Evolutionary conservation across 2,329 filamentous ascomycete genomes (phyloP).

Genomic region (Cercospora zeae-maydis): DNA sequence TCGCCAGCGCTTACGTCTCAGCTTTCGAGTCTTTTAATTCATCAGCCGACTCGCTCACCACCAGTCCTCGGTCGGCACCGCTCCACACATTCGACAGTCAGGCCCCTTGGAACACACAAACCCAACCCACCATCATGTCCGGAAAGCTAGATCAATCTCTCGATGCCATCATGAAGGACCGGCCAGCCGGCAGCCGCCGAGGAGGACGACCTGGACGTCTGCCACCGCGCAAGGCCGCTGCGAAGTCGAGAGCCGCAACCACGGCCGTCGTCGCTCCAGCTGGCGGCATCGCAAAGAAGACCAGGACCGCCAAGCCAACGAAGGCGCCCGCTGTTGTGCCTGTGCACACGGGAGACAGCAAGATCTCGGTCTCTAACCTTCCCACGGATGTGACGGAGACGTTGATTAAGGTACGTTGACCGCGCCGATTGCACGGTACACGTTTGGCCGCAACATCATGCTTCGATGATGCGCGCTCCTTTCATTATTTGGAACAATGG

Average conservation of each 20-base stretch:
- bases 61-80: conserved; percentile 5
- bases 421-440: conserved; percentile 52
- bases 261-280: conserved; percentile 59
- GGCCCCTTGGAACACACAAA: conserved; percentile 14
- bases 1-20: conserved; percentile 16
- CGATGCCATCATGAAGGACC: conserved; percentile 89
- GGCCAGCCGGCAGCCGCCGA: conserved; percentile 50
- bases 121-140: conserved; percentile 62
- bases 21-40: conserved; percentile 11
- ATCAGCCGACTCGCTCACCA: conserved; percentile 7
- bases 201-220: conserved; percentile 42
- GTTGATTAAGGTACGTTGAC: conserved; percentile 99
- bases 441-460: conserved; percentile 32
- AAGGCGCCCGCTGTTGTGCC: conserved; percentile 62
- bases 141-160: conserved; percentile 95
- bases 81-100: neutral
- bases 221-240: conserved; percentile 48
- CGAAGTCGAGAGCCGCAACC: conserved; percentile 48
- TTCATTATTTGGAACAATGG: conserved; percentile 7
- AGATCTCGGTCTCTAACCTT: conserved; percentile 98
- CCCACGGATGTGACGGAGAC: conserved; percentile 93
- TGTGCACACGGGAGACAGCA: conserved; percentile 67
- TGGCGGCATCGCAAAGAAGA: conserved; percentile 76
- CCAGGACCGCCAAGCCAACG: conserved; percentile 53
- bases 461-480: conserved; percentile 16